These are phyloP conservation scores for Conoideocrella luteorostrata DNA, from an alignment of 2,329 filamentous ascomycete genomes.

Conservation along the genomic window DNA sequence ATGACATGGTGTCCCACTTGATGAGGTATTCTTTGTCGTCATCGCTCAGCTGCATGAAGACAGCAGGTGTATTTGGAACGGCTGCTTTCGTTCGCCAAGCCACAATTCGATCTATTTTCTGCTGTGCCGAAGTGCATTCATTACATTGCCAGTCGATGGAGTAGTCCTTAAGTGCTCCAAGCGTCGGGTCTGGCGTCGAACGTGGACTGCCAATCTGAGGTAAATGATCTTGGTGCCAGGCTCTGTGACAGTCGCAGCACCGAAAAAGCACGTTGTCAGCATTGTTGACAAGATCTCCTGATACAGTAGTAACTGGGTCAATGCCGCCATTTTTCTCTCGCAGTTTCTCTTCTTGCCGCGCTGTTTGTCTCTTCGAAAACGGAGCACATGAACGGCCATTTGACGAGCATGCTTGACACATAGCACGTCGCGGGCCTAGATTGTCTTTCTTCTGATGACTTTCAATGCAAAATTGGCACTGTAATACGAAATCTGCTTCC, in stretches of 20 bases:
- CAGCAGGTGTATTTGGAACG: constrained; percentile 31
- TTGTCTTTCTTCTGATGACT: constrained; percentile 60
- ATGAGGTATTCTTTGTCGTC: constrained; percentile 87
- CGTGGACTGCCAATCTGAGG: constrained; percentile 38
- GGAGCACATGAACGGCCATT: constrained; percentile 64
- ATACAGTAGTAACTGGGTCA: constrained; percentile 66
- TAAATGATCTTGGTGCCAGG: constrained; percentile 80
- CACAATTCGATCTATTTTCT: constrained; percentile 71
- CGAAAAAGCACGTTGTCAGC: constrained; percentile 72
- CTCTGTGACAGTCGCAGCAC: constrained; percentile 68
- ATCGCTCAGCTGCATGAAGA: constrained; percentile 40
- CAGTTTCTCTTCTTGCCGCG: constrained; percentile 76
- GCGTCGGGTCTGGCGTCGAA: constrained; percentile 25
- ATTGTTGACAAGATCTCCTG: constrained; percentile 64
- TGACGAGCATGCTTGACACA: constrained; percentile 64
- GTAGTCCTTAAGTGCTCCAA: constrained; percentile 65
- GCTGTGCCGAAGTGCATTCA: constrained; percentile 59
- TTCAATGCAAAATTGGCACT: constrained; percentile 81
- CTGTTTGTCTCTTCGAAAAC: constrained; percentile 66
- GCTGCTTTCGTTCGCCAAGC: constrained; percentile 65
- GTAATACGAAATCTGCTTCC: constrained; percentile 72
- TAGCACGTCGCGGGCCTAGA: constrained; percentile 61
- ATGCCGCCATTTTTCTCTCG: constrained; percentile 71
- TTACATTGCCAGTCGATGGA: constrained; percentile 70
- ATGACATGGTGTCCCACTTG: constrained; percentile 78